These are phyloP conservation scores for Cercospora zeina DNA, from an alignment of 2,329 filamentous ascomycete species.

Conservation along the genomic window DNA sequence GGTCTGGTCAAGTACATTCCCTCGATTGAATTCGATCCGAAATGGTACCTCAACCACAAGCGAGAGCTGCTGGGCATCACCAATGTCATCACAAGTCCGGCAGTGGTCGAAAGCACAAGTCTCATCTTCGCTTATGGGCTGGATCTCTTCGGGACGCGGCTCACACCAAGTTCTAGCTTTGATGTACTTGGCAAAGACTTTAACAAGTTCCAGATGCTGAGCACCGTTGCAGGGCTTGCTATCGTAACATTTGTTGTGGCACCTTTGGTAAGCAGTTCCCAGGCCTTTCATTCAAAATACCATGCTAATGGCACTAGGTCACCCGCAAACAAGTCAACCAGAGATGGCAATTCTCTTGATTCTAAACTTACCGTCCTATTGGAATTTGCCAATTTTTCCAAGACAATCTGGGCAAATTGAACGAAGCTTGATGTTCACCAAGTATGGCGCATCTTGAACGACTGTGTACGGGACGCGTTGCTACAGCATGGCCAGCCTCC, in stretches of 20 bases:
- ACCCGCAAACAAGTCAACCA: constrained; percentile 67
- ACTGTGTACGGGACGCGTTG: background rate
- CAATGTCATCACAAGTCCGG: constrained; percentile 71
- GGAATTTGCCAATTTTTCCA: background rate
- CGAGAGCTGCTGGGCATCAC: constrained; percentile 76
- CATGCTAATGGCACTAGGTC: constrained; percentile 45
- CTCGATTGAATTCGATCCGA: constrained; percentile 78
- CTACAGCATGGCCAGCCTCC: background rate
- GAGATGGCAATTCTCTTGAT: constrained; percentile 55
- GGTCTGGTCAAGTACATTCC: constrained; percentile 76
- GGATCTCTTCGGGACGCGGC: constrained; percentile 83
- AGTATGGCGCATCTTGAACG: background rate
- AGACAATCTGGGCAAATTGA: background rate
- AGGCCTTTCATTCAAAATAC: background rate
- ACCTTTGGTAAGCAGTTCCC: constrained; percentile 70
- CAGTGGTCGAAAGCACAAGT: constrained; percentile 86
- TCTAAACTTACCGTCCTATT: too few relatives aligned
- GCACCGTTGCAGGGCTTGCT: constrained; percentile 77
- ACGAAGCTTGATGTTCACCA: background rate
- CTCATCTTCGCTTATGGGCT: constrained; percentile 84
- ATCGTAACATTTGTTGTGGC: constrained; percentile 74
- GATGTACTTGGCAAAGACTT: constrained; percentile 93
- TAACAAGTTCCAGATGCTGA: constrained; percentile 80
- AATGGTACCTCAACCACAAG: constrained; percentile 75
- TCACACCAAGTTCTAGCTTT: constrained; percentile 85